Conservation (phyloP, 345 rosid species). For the Eucalyptus cloeziana region DNA sequence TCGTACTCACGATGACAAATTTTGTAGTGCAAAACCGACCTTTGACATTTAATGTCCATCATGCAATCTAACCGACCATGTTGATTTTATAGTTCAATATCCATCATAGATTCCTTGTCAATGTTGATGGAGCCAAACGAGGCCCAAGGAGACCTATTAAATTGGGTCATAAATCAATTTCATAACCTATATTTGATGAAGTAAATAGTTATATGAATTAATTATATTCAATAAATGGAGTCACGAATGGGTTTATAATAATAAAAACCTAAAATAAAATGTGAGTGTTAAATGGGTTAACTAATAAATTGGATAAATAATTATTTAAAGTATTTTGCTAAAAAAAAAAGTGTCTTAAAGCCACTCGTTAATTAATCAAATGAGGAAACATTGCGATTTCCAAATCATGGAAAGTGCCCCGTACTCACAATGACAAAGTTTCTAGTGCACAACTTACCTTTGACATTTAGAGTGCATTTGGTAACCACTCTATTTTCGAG, state of each 20-base stretch:
- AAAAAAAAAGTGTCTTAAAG: too few species aligned
- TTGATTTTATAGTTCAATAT: background rate
- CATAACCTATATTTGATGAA: too few species aligned
- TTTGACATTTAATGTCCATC: background rate
- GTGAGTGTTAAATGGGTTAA: too few species aligned
- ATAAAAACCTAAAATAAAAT: too few species aligned
- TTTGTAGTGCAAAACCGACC: background rate
- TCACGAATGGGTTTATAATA: too few species aligned
- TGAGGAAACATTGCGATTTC: background rate
- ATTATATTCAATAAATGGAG: too few species aligned
- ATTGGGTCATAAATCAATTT: too few species aligned
- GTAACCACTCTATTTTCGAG: accelerated
- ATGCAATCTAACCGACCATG: background rate
- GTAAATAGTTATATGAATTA: too few species aligned
- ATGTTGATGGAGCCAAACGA: background rate
- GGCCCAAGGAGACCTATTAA: background rate
- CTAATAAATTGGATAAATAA: too few species aligned
- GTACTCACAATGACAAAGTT: background rate
- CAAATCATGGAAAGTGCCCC: background rate
- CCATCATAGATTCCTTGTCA: background rate
- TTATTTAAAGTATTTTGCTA: too few species aligned
- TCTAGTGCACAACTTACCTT: background rate
- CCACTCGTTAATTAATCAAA: too few species aligned
- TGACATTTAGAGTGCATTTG: background rate
- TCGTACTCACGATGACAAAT: background rate